Evolutionary conservation across 345 rosid species (phyloP), one percentile per base, ranked within the genome.

Genomic region (Lumnitzera racemosa): DNA sequence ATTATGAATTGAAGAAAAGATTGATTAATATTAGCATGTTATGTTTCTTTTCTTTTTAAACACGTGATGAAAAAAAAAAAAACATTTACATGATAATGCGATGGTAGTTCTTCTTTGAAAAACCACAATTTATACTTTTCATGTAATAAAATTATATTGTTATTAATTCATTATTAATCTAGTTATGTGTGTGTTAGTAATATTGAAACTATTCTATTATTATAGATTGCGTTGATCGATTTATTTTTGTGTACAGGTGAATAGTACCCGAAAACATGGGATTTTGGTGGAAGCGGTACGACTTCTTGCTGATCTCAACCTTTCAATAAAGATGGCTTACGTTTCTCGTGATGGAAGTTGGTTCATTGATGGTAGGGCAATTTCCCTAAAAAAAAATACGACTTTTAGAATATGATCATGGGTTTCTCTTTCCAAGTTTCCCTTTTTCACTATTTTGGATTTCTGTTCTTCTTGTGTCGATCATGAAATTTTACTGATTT

Each of bases 281-380:
- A 82, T 90, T 62, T 74, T 94, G 58, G 69, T 90, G 36, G 97
- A 94, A 52, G 89, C 99, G 3, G 96, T 94, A 29, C 96, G 90
- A 68, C 84, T 90, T 62, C 85, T 94, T 58, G 87, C 99, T 2
- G 99, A 94, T 83, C 90, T 94, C 41, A 85, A 90, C 61, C 97
- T 94, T 66, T 88, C 91, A 49, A 83, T 94, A 46, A 90, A 86
- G 70, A 94, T 90, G 65, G 97, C 95, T 65, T 77, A 94, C 72
- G 76, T 94, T 62, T 86, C 95, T 58, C 84, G 89, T 12, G 99
- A 90, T 73, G 97, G 99, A 58, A 72, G 74, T 24, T 94, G 90
- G 90, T 84, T 82, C 89, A 94, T 94, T 97, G 97, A 94, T 77
- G 99, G 99, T 94, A 74, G 20, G 68, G 76, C 2, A 2, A 36